These are phyloP conservation scores for Mycena pura DNA, from an alignment of 768 basidiomycete species.

Conservation along the genomic window DNA sequence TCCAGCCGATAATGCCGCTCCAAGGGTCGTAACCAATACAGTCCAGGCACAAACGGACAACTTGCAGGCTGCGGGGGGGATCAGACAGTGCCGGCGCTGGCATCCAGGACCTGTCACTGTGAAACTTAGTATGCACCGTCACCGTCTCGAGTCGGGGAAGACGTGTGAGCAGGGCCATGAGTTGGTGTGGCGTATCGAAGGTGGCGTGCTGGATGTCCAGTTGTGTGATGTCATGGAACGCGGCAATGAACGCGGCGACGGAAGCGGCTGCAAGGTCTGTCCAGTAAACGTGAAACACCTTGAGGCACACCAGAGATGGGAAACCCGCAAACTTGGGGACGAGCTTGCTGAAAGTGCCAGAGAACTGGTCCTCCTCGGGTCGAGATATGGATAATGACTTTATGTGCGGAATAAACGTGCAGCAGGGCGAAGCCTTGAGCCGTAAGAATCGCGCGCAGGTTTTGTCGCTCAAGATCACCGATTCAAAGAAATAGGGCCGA, in stretches of 20 bases:
- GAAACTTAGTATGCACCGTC: not conserved
- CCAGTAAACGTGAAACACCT: not conserved
- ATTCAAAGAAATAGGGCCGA: slow-evolving; percentile 18
- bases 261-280: not conserved
- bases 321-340: not conserved
- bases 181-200: not conserved
- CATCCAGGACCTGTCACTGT: no score
- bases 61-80: not conserved
- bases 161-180: not conserved
- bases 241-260: not conserved
- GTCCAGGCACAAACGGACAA: not conserved
- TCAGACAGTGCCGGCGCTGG: not conserved
- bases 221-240: not conserved
- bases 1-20: not conserved
- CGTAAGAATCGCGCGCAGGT: slow-evolving; percentile 4
- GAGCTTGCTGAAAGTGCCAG: not conserved
- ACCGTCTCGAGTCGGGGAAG: not conserved
- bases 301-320: not conserved
- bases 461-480: not conserved
- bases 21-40: no score
- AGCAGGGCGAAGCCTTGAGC: slow-evolving; percentile 1
- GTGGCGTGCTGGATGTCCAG: not conserved
- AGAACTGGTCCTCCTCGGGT: not conserved
- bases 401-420: not conserved
- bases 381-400: not conserved